Base-by-base conservation (phyloP, 2,329 filamentous ascomycete genomes). In the Aureobasidium sp. region DNA sequence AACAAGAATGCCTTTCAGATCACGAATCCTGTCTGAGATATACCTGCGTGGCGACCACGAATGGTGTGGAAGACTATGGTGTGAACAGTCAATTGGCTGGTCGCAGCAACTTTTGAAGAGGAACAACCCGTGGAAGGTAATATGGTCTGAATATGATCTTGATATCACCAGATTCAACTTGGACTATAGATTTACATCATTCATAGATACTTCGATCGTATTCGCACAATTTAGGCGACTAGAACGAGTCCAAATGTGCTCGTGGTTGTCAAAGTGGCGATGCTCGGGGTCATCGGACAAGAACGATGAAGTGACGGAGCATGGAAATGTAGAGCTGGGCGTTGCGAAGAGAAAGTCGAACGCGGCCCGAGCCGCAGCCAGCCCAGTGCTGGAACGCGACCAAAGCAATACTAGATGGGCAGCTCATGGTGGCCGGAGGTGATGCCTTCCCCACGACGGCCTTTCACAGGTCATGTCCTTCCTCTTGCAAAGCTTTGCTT, bases 401-500 rank as follows among this genome's bases (percentile, higher is more conserved):
- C 37, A 55, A 32, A 48, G 46, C 46, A 48, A 55, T 41, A 36
- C 24, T 43, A 52, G 51, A 41, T 27, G 51, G 50, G 29, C 32
- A 43, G 51, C 37, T 41, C 51, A 29, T 55, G 20, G 36, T 55
- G 43, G 24, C 46, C 46, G 46, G 44, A 47, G 26, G 46, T 29
- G 26, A 29, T 48, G 51, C 37, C 36, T 41, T 60, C 57, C 57
- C 57, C 57, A 59, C 37, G 39, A 36, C 44, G 39, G 43, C 62
- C 36, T 56, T 50, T 61, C 43, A 53, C 55, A 48, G 51, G 26
- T 27, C 46, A 51, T 56, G 39, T 53, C 44, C 34, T 48, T 60
- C 48, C 24, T 32, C 24, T 69, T 66, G 70, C 69, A 69, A 37
- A 70, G 71, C 69, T 68, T 71, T 68, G 65, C 66, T 67, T 67